Evolutionary conservation across 352 stramenopile species (phyloP), one percentile per base, ranked within the genome.

Genomic region (Phytophthora europaea): DNA sequence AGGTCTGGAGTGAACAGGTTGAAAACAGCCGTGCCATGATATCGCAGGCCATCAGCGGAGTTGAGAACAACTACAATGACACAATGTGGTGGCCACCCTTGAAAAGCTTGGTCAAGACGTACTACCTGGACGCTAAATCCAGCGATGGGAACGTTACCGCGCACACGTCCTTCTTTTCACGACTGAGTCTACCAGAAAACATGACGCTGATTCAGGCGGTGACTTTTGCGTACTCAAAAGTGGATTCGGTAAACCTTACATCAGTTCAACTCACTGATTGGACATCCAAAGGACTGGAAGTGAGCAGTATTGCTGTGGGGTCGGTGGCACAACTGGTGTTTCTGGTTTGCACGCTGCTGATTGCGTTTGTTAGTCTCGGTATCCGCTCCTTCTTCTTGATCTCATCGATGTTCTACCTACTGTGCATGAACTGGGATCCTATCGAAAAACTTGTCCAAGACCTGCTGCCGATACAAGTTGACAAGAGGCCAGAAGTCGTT

Each of bases 61-160:
- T 97, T n/a, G 90, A 97, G 68, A 75, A 92, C 67, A 93, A 93
- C 38, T 97, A 95, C 74, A 97, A 95, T 60, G 84, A 94, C 50
- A 97, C 90, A 13, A 94, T 97, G 85, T 97, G 90, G 90, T 97
- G 89, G 88, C 88, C 85, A 53, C 88, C 90, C 16, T 67, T 97
- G 28, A 95, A 95, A 70, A 82, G 83, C 48, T 65, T 97, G 28
- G 84, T 95, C 31, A 92, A 92, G 68, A 92, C 88, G 58, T 95
- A 95, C 72, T 97, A 94, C 53, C 33, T 95, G 33, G 88, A 94
- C 61, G 73, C 79, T 22, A 94, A 94, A 59, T 74, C 73, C 15
- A 80, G 74, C 40, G 84, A 90, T 55, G 82, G 77, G 13, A 94
- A 92, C 23, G 31, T 63, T 59, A 94, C 83, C 3, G 57, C 80